Evolutionary conservation across 306 rosid genomes (phyloP), one percentile per base, ranked within the genome.

Genomic region (Trifolium pratense): DNA sequence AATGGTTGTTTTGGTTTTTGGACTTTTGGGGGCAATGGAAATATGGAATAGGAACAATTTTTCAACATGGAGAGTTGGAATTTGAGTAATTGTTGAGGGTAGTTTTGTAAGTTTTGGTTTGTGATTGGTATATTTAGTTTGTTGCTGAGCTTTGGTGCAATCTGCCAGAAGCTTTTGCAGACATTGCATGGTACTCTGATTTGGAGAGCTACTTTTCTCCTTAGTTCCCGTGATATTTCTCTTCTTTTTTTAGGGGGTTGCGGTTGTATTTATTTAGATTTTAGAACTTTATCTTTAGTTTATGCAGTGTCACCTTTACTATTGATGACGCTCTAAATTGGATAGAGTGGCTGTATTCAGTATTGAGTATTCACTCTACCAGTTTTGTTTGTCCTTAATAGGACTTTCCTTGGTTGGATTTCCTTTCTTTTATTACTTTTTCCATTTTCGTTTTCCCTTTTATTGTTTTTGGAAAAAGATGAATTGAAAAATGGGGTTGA

Each of bases 141-240:
- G 34, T 82, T 78, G 34, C 85, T 82, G 75, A 79, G 80, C 81
- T 62, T 62, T 39, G 73, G 68, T 78, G 85, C 69, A 80, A 70
- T 86, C 74, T 68, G 80, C 75, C 90, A 77, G 84, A 77, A 74
- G 79, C 90, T 84, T 89, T 91, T 83, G 29, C 82, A 78, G 89
- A 71, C 83, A 68, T 67, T 70, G 84, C 78, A 68, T 43, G 66
- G 84, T 68, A 75, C 80, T 78, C 82, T 75, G 69, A 73, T 80
- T 82, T 66, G 71, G 82, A 75, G 66, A 49, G 79, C 26, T 75
- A 55, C 75, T 67, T 73, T 75, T 80, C 81, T 46, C 83, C 81
- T 81, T 55, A 60, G n/a, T 69, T 79, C 96, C 75, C 81, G 90
- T 84, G 86, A 84, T 68, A 37, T 80, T 78, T 66, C 82, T 84